A percentile compares a stretch with the other conserved stretches of the same genome.
phyloP scores from a whole-genome alignment of 169 alveolate genomes.

The Plasmodium yoelii region DNA sequence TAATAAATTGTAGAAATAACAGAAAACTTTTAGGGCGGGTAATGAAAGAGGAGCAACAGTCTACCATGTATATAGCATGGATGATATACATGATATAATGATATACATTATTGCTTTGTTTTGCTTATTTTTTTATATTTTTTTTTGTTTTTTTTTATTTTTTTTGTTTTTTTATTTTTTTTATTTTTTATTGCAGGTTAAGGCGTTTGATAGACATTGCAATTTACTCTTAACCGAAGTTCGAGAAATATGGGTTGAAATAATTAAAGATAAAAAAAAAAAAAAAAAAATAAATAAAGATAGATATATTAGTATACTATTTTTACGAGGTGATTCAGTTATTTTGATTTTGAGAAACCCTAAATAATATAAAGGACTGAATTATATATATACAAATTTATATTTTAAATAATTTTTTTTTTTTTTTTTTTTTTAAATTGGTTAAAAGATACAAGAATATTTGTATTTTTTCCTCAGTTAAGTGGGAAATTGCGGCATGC shows the following conservation, averaged over 20 bases:
- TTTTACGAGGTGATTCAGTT: conserved; percentile 98
- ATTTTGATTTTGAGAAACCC: conserved; percentile 97
- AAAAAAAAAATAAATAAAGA: conserved; percentile 94
- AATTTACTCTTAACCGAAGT: conserved; percentile 97
- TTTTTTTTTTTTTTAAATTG: not conserved
- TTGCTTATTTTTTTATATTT: too few relatives aligned
- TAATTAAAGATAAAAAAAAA: conserved; percentile 91
- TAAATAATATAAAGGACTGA: conserved; percentile 82
- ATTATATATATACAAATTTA: not conserved
- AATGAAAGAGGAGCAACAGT: conserved; percentile 33
- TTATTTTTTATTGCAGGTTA: conserved; percentile 78
- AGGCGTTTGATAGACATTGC: conserved; percentile 98
- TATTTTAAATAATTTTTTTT: not conserved
- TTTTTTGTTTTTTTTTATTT: too few relatives aligned
- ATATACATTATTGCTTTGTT: too few relatives aligned
- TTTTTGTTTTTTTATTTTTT: too few relatives aligned
- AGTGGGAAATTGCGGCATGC: not conserved
- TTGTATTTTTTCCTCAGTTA: not conserved
- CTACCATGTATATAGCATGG: not conserved
- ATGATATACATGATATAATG: not conserved
- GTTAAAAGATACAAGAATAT: too few relatives aligned
- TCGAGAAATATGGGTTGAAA: conserved; percentile 98
- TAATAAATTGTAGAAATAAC: conserved; percentile 97
- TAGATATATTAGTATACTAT: conserved; percentile 95
- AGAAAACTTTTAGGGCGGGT: conserved; percentile 97